These are phyloP conservation scores for Amorphotheca resinae DNA, from an alignment of 495 filamentous ascomycete genomes.

Conservation along the genomic window DNA sequence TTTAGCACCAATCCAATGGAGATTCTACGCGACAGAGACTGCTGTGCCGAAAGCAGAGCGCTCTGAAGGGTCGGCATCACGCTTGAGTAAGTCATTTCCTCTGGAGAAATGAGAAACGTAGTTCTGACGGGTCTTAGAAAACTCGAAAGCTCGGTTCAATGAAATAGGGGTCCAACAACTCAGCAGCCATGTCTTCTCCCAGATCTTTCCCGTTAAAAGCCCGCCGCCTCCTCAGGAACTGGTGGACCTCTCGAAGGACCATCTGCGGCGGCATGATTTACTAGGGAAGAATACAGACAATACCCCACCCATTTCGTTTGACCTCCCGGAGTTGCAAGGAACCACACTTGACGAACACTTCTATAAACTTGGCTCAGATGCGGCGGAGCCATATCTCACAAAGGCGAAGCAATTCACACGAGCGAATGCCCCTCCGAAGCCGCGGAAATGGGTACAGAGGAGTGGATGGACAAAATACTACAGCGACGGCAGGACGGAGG, in stretches of 20 bases:
- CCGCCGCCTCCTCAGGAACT: constrained; percentile 52
- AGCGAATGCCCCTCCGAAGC: constrained; percentile 54
- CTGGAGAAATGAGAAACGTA: background rate
- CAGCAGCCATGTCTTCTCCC: constrained; percentile 64
- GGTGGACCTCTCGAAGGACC: constrained; percentile 64
- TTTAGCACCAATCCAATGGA: constrained; percentile 9
- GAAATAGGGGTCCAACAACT: constrained; percentile 91
- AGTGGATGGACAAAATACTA: constrained; percentile 95
- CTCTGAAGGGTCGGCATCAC: constrained; percentile 9
- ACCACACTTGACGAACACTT: constrained; percentile 89
- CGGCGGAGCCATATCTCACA: constrained; percentile 73
- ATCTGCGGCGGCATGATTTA: constrained; percentile 80
- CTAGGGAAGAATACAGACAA: constrained; percentile 76
- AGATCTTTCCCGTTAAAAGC: constrained; percentile 58
- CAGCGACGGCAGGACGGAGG: constrained; percentile 53
- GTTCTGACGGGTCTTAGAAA: constrained; percentile 7
- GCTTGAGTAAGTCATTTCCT: constrained; percentile 22
- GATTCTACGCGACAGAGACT: constrained; percentile 14
- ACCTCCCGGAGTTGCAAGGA: constrained; percentile 71
- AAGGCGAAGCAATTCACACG: constrained; percentile 61
- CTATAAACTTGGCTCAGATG: constrained; percentile 74
- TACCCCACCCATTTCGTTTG: constrained; percentile 65
- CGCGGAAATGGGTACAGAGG: constrained; percentile 62
- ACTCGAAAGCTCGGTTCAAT: constrained; percentile 53
- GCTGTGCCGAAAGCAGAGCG: background rate